Conservation (phyloP, 73 alveolate species). For the Paraurostyla sp. region DNA sequence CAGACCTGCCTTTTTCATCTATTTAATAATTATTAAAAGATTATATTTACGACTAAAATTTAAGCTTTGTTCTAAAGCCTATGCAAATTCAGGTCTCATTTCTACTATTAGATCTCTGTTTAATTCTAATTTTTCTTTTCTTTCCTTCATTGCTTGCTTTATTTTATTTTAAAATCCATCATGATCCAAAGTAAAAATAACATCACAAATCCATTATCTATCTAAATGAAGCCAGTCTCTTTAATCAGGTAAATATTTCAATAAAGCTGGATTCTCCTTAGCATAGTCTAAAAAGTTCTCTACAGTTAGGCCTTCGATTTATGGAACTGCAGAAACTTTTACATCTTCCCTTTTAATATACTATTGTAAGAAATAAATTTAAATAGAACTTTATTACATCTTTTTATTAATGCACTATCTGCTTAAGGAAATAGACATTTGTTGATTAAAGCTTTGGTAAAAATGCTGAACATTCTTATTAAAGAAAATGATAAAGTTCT, state of each 20-base stretch:
- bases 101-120: background rate
- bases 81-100: slow-evolving; percentile 54
- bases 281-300: slow-evolving; percentile 30
- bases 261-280: background rate
- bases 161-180: slow-evolving; percentile 7
- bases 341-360: slow-evolving; percentile 1
- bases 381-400: background rate
- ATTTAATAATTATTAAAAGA: background rate
- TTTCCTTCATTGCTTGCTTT: background rate
- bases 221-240: slow-evolving; percentile 47
- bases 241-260: slow-evolving; percentile 27
- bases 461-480: slow-evolving; percentile 35
- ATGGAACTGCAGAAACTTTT: slow-evolving; percentile 43
- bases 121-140: slow-evolving; percentile 4
- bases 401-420: slow-evolving; percentile 5
- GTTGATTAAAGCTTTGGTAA: slow-evolving; percentile 23
- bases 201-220: slow-evolving; percentile 53
- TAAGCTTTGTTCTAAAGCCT: background rate
- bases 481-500: slow-evolving; percentile 9
- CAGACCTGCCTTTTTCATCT: slow-evolving; percentile 33
- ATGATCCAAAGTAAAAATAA: slow-evolving; percentile 15
- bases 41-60: slow-evolving; percentile 2
- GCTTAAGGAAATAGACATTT: slow-evolving; percentile 18
- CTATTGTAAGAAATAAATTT: background rate
- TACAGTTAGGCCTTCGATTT: slow-evolving; percentile 53